These are phyloP conservation scores for Kwoniella sp. DNA, from an alignment of 768 basidiomycete species.

Conservation along the genomic window DNA sequence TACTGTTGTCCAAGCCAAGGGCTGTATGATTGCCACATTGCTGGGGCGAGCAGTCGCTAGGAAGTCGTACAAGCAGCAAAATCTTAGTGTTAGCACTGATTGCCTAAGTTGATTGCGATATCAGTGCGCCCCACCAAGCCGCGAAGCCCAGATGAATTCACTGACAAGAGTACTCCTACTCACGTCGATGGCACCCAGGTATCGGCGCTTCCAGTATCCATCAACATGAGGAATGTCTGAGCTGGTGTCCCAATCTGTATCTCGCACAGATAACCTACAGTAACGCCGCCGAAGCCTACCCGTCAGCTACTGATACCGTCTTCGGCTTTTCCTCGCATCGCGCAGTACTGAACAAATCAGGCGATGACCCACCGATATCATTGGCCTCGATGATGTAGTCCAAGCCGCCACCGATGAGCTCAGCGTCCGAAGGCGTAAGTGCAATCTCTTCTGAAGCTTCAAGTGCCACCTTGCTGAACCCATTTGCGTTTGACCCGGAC, in stretches of 20 bases:
- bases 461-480: constrained; percentile 25
- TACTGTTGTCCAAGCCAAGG: constrained; percentile 67
- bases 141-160: not conserved
- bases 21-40: constrained; percentile 65
- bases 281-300: too few species aligned
- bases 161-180: constrained; percentile 3
- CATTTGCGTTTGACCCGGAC: constrained; percentile 33
- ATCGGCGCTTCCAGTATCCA: constrained; percentile 74
- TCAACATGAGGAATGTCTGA: constrained; percentile 63
- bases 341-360: not conserved
- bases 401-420: constrained; percentile 23
- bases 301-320: too few species aligned
- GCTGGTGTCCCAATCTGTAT: constrained; percentile 72
- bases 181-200: constrained; percentile 61
- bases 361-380: constrained; percentile 57
- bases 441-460: constrained; percentile 12
- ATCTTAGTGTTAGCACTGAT: too few species aligned
- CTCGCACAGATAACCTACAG: constrained; percentile 56
- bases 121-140: too few species aligned
- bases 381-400: constrained; percentile 62
- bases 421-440: constrained; percentile 19
- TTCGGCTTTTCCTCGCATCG: not conserved
- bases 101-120: too few species aligned
- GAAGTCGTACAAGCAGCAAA: not conserved
- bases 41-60: constrained; percentile 8